phyloP scores from a whole-genome alignment of 192 early-diverging fungal genomes.

The Podila epicladia region DNA sequence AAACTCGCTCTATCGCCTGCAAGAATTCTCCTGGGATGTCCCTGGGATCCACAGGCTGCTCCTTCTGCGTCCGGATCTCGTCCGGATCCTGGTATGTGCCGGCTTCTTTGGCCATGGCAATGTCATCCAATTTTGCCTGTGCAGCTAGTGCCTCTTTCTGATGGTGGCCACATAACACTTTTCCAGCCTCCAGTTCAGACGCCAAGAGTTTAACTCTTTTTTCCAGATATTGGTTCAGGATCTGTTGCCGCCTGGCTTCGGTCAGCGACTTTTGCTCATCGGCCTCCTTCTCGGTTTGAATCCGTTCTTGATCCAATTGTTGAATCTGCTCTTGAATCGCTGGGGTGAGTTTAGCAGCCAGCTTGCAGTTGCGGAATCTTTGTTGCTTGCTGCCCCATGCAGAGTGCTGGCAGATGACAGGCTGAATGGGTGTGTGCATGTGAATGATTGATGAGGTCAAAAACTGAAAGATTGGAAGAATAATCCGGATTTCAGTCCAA shows the following conservation, averaged over 20 bases:
- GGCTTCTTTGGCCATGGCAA: constrained; percentile 16
- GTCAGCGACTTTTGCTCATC: not conserved
- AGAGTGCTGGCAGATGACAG: constrained; percentile 45
- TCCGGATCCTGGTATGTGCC: constrained; percentile 32
- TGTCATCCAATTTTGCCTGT: constrained; percentile 13
- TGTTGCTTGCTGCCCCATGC: constrained; percentile 48
- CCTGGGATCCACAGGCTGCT: constrained; percentile 40
- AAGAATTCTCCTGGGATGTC: constrained; percentile 37
- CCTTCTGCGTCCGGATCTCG: constrained; percentile 17
- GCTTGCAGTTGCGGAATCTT: constrained; percentile 36
- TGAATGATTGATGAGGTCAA: not conserved
- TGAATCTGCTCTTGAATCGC: constrained; percentile 11
- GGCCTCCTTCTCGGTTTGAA: not conserved
- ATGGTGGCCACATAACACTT: constrained; percentile 38
- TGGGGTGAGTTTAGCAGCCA: constrained; percentile 25
- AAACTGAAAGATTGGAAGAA: not conserved
- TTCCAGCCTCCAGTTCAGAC: constrained; percentile 12
- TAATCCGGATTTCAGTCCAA: not conserved
- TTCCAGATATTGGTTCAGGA: not conserved
- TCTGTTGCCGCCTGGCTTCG: not conserved
- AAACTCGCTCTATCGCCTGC: constrained; percentile 19
- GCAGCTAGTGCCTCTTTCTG: constrained; percentile 25
- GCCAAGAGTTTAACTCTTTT: constrained; percentile 15
- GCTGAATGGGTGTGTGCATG: constrained; percentile 2
- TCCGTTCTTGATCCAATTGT: constrained; percentile 11